These are phyloP conservation scores for Gaeumannomyces sp. DNA, from an alignment of 2,329 filamentous ascomycete genomes.

Conservation along the genomic window DNA sequence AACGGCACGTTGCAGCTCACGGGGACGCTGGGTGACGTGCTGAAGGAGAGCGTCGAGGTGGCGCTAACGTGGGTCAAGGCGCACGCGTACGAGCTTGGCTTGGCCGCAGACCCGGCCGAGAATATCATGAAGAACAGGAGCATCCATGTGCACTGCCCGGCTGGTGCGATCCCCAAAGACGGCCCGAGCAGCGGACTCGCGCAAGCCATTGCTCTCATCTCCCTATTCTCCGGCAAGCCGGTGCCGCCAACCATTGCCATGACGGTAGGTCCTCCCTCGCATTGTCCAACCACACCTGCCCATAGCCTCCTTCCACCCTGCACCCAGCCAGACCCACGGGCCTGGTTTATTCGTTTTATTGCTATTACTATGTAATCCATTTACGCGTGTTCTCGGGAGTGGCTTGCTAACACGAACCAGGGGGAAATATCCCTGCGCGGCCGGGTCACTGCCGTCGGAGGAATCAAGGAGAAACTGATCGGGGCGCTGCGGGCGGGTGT, in stretches of 20 bases:
- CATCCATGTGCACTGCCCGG: constrained; percentile 94
- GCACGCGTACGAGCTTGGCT: constrained; percentile 83
- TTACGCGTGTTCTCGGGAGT: constrained; percentile 15
- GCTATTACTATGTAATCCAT: constrained; percentile 11
- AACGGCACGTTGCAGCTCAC: constrained; percentile 89
- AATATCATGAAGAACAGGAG: constrained; percentile 95
- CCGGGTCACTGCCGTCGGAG: constrained; percentile 86
- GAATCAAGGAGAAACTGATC: constrained; percentile 98
- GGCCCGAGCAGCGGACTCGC: constrained; percentile 82
- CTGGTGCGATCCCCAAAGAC: constrained; percentile 92
- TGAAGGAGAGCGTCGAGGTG: constrained; percentile 96
- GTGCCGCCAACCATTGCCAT: constrained; percentile 92
- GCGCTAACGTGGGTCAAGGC: constrained; percentile 96
- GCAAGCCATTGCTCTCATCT: constrained; percentile 89
- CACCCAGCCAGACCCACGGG: too few relatives aligned
- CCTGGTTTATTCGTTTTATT: too few relatives aligned
- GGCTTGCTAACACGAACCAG: constrained; percentile 30
- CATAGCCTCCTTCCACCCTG: too few relatives aligned
- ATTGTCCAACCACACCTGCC: neutral
- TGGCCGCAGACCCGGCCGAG: constrained; percentile 72
- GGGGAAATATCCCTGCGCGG: constrained; percentile 75
- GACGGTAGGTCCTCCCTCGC: constrained; percentile 55
- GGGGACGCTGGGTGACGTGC: constrained; percentile 89
- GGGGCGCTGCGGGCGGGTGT: constrained; percentile 89
- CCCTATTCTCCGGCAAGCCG: constrained; percentile 75